These are phyloP conservation scores for Cercophora samala DNA, from an alignment of 495 filamentous ascomycete species.

Conservation along the genomic window DNA sequence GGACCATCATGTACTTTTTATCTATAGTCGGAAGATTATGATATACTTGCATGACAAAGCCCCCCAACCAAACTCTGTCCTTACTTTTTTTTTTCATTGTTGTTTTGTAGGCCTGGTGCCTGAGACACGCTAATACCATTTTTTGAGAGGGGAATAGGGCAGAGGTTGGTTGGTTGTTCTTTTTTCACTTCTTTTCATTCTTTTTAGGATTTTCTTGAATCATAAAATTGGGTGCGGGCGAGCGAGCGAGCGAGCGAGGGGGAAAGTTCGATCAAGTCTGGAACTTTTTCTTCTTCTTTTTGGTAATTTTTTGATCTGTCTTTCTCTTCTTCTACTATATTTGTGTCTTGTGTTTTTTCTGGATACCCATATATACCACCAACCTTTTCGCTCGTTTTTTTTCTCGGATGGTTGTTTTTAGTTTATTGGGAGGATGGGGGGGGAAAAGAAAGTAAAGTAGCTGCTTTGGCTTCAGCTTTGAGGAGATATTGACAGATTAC, in stretches of 20 bases:
- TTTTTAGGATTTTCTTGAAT: neutral
- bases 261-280: neutral
- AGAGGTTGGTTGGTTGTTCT: neutral
- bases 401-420: neutral
- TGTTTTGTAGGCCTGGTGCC: neutral
- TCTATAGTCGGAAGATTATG: conserved; percentile 4
- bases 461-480: neutral
- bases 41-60: neutral
- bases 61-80: neutral
- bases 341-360: neutral
- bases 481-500: too few species aligned
- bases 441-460: neutral
- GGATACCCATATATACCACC: neutral
- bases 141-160: neutral
- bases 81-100: neutral
- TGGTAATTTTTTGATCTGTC: neutral
- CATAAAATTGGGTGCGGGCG: neutral
- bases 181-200: neutral
- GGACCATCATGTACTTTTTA: neutral
- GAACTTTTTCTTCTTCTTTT: neutral
- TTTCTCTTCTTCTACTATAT: neutral
- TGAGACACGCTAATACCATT: neutral
- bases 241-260: neutral
- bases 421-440: neutral
- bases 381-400: neutral